Base-by-base conservation (phyloP, 2,329 filamentous ascomycete genomes). In the Hirsutella minnesotensis region DNA sequence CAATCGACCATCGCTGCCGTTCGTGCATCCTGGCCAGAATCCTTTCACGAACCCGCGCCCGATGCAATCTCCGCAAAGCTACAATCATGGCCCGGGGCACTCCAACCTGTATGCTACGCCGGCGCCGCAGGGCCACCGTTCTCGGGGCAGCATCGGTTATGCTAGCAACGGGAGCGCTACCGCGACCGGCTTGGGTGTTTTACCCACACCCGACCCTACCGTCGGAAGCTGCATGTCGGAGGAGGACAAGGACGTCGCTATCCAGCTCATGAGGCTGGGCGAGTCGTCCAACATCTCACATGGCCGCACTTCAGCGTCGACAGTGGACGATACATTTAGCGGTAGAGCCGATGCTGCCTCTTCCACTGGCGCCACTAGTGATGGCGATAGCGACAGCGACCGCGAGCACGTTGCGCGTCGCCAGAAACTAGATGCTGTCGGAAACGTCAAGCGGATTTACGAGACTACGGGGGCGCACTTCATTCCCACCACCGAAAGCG, bases 201-300 rank as follows among this genome's bases (percentile, higher is more conserved):
- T 95, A 49, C 89, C 89, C 18, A 98, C 92, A 2, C 92, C 92
- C 21, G 92, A 96, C 55, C 90, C 90, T n/a, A 98, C 92, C 12
- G 85, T 96, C 53, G 86, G 86, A 43, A 96, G 90, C 65, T 94
- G 87, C 62, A 90, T 98, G 62, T 96, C 90, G 13, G 92, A 98
- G 59, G 92, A 98, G 63, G 78, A 82, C 53, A 82, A 82, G 58
- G 92, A 98, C 64, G 92, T 96, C 48, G 92, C 92, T 44, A 82
- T 95, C 58, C 92, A 96, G 66, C 72, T 98, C 56, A 96, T 98
- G 81, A 84, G 90, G 53, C 76, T 98, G 43, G 89, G 92, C 38
- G 89, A 95, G 59, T 86, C 89, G 53, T 92, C 88, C 44, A 94
- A 94, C 59, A 83, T 94, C 56, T 94, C 88, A 2, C 86, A 95